phyloP scores from a whole-genome alignment of 192 early-diverging fungal species.

The Diversispora eburnea region DNA sequence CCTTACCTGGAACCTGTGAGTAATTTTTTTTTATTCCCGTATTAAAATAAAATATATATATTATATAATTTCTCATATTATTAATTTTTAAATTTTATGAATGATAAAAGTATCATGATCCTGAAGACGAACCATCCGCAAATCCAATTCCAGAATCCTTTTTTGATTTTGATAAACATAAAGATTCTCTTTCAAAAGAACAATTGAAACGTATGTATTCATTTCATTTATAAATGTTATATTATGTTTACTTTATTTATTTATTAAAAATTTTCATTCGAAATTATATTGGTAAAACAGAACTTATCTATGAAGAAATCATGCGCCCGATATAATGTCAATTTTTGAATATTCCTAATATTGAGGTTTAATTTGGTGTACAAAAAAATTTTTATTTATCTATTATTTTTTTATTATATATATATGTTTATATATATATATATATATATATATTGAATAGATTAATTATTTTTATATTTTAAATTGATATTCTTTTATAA shows the following conservation, averaged over 20 bases:
- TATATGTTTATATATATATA: no score
- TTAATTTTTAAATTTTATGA: no score
- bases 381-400: no score
- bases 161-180: slow-evolving; percentile 85
- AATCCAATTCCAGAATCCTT: slow-evolving; percentile 71
- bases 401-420: no score
- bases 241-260: not conserved
- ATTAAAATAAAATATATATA: not conserved
- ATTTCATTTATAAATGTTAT: not conserved
- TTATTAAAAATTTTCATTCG: not conserved
- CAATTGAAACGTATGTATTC: slow-evolving; percentile 62
- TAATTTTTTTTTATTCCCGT: not conserved
- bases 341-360: not conserved
- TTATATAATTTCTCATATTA: not conserved
- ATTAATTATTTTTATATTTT: no score
- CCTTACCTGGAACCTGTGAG: slow-evolving; percentile 69
- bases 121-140: slow-evolving; percentile 74
- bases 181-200: slow-evolving; percentile 76
- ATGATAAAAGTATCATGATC: slow-evolving; percentile 56
- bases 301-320: slow-evolving; percentile 27
- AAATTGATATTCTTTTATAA: no score
- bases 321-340: slow-evolving; percentile 25
- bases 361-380: no score
- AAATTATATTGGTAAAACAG: slow-evolving; percentile 5
- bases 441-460: no score